A percentile compares a stretch with the other conserved stretches of the same genome.
phyloP scores from a whole-genome alignment of 1,139 yeast genomes.

The Pichia sp. region DNA sequence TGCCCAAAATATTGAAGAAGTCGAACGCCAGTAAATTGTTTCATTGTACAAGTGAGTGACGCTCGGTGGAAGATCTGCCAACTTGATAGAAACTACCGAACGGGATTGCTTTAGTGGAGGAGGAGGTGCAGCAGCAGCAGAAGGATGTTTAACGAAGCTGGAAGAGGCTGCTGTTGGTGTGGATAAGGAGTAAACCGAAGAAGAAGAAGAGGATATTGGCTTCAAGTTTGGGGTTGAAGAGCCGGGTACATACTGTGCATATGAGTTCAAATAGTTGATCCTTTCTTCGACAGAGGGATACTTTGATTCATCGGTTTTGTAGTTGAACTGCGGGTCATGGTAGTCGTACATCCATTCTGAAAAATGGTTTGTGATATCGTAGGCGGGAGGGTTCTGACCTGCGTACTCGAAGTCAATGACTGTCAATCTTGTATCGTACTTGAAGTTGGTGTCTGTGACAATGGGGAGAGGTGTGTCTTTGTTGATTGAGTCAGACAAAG shows the following conservation, averaged over 20 bases:
- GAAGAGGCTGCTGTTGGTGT: not conserved
- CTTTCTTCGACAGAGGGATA: constrained; percentile 70
- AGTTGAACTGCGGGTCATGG: constrained; percentile 60
- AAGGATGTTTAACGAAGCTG: not conserved
- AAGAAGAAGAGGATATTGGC: constrained; percentile 14
- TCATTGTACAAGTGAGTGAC: constrained; percentile 60
- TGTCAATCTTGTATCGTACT: constrained; percentile 65
- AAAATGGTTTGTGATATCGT: constrained; percentile 83
- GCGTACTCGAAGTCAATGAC: constrained; percentile 96
- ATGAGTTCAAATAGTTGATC: constrained; percentile 66
- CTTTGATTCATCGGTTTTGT: constrained; percentile 48
- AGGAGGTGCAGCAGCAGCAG: not conserved
- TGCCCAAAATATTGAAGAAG: constrained; percentile 78
- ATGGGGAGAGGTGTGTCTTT: constrained; percentile 24
- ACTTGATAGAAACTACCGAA: constrained; percentile 26
- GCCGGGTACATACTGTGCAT: constrained; percentile 48
- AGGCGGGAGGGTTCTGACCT: constrained; percentile 89
- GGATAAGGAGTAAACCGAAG: constrained; percentile 5
- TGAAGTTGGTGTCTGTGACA: constrained; percentile 27
- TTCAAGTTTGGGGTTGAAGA: constrained; percentile 25
- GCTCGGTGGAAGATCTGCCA: constrained; percentile 27
- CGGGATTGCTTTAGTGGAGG: constrained; percentile 14
- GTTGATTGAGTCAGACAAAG: constrained; percentile 7
- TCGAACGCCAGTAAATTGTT: constrained; percentile 72
- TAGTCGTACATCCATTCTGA: constrained; percentile 98